phyloP scores from a whole-genome alignment of 2,329 filamentous ascomycete species.

The Leptographium flavum region DNA sequence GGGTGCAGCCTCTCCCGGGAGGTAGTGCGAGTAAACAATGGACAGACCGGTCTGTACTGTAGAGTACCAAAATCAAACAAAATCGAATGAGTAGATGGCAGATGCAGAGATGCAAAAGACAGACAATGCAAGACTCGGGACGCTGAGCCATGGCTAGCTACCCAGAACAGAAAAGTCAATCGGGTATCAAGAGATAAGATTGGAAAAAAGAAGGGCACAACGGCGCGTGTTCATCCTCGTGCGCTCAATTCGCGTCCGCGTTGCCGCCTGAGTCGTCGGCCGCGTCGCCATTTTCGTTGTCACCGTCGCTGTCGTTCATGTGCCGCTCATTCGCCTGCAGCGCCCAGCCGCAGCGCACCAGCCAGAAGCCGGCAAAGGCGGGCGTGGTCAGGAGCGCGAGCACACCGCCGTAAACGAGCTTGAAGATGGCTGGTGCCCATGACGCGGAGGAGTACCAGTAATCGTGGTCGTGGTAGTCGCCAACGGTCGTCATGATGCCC shows the following conservation, averaged over 20 bases:
- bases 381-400: conserved; percentile 33
- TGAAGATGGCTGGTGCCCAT: conserved; percentile 36
- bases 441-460: conserved; percentile 23
- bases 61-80: neutral
- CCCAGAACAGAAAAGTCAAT: neutral
- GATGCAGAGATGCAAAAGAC: no score
- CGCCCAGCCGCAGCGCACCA: conserved; percentile 33
- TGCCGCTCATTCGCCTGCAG: conserved; percentile 11
- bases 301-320: neutral
- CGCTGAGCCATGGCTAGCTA: no score
- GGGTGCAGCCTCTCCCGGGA: no score
- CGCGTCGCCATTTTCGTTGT: no score
- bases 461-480: conserved; percentile 23
- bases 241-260: no score
- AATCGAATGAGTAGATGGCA: neutral
- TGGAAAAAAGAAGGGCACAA: neutral
- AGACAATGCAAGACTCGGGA: no score
- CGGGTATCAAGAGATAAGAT: conserved; percentile 2
- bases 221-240: no score
- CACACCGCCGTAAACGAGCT: conserved; percentile 30
- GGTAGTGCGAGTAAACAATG: no score
- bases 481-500: conserved; percentile 26
- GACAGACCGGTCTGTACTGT: neutral
- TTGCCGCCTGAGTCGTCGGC: no score
- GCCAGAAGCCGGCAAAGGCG: conserved; percentile 33